These are phyloP conservation scores for Cochlearia excelsa DNA, from an alignment of 345 rosid species.

Conservation along the genomic window DNA sequence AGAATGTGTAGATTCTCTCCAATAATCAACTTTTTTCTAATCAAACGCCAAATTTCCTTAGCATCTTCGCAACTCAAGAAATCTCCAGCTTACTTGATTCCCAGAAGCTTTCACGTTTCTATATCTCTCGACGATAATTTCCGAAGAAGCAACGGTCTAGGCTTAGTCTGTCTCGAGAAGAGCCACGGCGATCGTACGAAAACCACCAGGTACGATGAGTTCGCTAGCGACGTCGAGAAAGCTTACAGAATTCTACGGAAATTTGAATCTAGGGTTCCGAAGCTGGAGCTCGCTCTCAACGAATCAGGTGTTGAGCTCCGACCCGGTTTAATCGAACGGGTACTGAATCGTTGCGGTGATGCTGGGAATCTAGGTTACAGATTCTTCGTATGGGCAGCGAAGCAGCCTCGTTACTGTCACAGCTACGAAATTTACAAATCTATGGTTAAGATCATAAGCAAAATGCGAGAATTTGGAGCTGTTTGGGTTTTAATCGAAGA, in stretches of 20 bases:
- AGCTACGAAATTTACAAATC: conserved; percentile 55
- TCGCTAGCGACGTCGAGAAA: conserved; percentile 73
- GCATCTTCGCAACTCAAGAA: conserved; percentile 9
- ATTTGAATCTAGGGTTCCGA: conserved; percentile 67
- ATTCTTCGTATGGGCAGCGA: conserved; percentile 80
- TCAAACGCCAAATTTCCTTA: not conserved
- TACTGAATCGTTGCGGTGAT: conserved; percentile 84
- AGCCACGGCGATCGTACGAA: conserved; percentile 23
- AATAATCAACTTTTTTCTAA: not conserved
- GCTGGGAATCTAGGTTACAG: conserved; percentile 82
- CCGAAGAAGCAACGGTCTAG: conserved; percentile 36
- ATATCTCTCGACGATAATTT: conserved; percentile 13
- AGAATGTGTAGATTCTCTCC: not conserved
- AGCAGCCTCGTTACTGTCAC: conserved; percentile 67
- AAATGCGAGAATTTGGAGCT: conserved; percentile 81
- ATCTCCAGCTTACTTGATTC: conserved; percentile 2
- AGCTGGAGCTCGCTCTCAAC: conserved; percentile 51
- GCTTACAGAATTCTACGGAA: conserved; percentile 66
- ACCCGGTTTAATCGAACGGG: conserved; percentile 71
- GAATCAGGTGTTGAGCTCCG: conserved; percentile 70
- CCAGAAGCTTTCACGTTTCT: conserved; percentile 20
- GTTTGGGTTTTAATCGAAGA: conserved; percentile 91
- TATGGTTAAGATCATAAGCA: conserved; percentile 66
- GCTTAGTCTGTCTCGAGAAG: conserved; percentile 47
- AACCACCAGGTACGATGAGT: conserved; percentile 45